Percentiles rank a stretch among this genome's conserved stretches.
These are phyloP conservation scores for Aspergillus ochraceus DNA, from an alignment of 2,329 filamentous ascomycete species.

Conservation along the genomic window DNA sequence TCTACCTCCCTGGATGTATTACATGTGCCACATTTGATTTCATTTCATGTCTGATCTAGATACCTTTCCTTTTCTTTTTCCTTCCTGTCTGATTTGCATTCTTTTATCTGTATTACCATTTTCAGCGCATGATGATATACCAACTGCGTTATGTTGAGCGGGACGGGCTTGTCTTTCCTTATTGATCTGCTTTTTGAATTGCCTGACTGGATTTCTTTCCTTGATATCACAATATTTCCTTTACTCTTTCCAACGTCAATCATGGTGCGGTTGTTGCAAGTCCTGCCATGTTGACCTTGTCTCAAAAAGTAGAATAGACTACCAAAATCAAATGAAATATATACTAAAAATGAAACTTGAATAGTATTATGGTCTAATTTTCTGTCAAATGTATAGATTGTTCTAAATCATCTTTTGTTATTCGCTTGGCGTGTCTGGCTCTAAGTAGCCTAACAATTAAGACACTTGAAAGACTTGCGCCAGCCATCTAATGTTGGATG, in stretches of 20 bases:
- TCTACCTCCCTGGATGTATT: slow-evolving; percentile 7
- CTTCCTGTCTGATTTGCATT: background rate
- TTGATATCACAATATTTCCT: slow-evolving; percentile 2
- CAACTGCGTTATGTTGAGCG: slow-evolving; percentile 21
- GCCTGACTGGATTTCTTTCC: slow-evolving; percentile 8
- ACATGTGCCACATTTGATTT: background rate
- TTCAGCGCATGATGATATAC: slow-evolving; percentile 19
- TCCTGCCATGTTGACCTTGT: background rate
- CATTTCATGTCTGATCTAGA: slow-evolving; percentile 1
- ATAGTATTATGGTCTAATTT: too few species aligned
- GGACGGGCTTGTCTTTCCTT: slow-evolving; percentile 9
- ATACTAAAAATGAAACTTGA: too few species aligned
- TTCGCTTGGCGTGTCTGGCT: too few species aligned
- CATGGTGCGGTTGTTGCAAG: background rate
- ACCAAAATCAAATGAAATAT: background rate
- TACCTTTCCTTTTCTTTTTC: slow-evolving; percentile 2
- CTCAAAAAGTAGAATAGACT: background rate
- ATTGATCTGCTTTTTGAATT: slow-evolving; percentile 3
- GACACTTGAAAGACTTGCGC: too few species aligned
- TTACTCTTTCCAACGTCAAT: background rate
- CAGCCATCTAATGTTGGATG: too few species aligned
- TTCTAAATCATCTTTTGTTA: too few species aligned
- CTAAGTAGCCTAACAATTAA: too few species aligned
- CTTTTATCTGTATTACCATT: slow-evolving; percentile 8
- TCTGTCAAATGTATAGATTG: too few species aligned